phyloP scores from a whole-genome alignment of 345 rosid species.

The Viola odorata region DNA sequence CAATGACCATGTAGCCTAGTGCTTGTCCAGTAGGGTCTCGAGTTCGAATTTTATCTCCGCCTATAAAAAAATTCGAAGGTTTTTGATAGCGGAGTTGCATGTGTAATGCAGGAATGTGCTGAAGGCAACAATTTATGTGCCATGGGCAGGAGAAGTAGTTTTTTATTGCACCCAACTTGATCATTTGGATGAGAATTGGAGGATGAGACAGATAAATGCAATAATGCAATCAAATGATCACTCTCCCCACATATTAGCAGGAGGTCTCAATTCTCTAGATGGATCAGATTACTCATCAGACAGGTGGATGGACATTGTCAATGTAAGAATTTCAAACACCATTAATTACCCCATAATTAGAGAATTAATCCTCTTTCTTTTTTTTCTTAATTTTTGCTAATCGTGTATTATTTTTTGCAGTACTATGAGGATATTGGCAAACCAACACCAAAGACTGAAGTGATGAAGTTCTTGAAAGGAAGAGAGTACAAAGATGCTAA shows the following conservation, averaged over 20 bases:
- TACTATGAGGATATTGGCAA: conserved; percentile 83
- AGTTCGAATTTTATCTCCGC: too few relatives aligned
- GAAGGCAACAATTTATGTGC: conserved; percentile 71
- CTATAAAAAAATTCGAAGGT: not conserved
- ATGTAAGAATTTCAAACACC: conserved; percentile 30
- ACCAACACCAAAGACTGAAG: conserved; percentile 76
- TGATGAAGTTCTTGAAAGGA: conserved; percentile 52
- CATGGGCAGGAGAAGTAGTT: conserved; percentile 82
- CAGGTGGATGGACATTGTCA: conserved; percentile 83
- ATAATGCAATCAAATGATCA: conserved; percentile 45
- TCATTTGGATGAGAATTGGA: conserved; percentile 88
- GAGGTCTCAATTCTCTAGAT: conserved; percentile 73
- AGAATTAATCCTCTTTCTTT: not conserved
- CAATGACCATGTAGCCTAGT: too few relatives aligned
- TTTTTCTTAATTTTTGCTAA: not conserved
- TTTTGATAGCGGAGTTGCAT: not conserved
- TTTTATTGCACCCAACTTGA: conserved; percentile 88
- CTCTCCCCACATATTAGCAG: conserved; percentile 66
- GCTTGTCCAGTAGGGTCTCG: not conserved
- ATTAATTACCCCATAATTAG: not conserved
- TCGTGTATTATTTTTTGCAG: conserved; percentile 28
- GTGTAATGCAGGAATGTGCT: conserved; percentile 63
- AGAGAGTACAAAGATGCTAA: conserved; percentile 67
- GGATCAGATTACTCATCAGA: conserved; percentile 72
- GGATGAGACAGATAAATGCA: conserved; percentile 80